A percentile compares a stretch with the other conserved stretches of the same genome.
These are phyloP conservation scores for Candida sphagnicola DNA, from an alignment of 805 yeast genomes.

Conservation along the genomic window DNA sequence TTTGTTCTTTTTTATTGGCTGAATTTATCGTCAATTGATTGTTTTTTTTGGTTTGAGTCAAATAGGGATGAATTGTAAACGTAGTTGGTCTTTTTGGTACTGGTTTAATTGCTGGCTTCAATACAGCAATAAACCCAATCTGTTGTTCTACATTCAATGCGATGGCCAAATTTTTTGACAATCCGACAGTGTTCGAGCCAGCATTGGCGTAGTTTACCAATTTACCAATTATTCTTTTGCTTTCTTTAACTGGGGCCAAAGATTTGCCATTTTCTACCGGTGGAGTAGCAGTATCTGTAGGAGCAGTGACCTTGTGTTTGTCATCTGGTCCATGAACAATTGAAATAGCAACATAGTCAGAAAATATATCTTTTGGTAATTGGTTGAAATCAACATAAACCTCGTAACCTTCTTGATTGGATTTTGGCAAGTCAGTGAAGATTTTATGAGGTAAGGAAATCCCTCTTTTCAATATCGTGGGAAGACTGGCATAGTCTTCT, in stretches of 20 bases:
- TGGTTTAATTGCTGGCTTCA: constrained; percentile 43
- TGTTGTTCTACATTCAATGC: constrained; percentile 50
- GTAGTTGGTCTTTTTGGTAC: constrained; percentile 36
- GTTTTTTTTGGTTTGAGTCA: constrained; percentile 36
- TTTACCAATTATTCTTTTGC: constrained; percentile 48
- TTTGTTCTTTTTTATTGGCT: constrained; percentile 24
- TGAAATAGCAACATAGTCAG: constrained; percentile 48
- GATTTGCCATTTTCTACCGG: constrained; percentile 10
- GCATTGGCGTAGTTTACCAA: constrained; percentile 37
- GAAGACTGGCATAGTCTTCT: constrained; percentile 22
- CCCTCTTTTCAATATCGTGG: constrained; percentile 48
- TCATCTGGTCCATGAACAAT: constrained; percentile 48
- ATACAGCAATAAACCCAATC: constrained; percentile 51
- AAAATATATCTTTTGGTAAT: constrained; percentile 14
- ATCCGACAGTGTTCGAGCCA: constrained; percentile 37
- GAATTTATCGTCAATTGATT: constrained; percentile 25
- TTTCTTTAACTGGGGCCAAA: constrained; percentile 22
- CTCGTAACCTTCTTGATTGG: constrained; percentile 30
- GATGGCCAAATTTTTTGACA: constrained; percentile 50
- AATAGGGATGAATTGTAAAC: constrained; percentile 52
- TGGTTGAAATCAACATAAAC: constrained; percentile 45
- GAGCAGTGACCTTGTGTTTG: constrained; percentile 14
- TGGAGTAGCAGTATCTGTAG: constrained; percentile 9
- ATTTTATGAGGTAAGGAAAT: constrained; percentile 51
- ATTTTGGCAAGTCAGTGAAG: constrained; percentile 17